These are phyloP conservation scores for Cyberlindnera americana DNA, from an alignment of 805 yeast species.

Conservation along the genomic window DNA sequence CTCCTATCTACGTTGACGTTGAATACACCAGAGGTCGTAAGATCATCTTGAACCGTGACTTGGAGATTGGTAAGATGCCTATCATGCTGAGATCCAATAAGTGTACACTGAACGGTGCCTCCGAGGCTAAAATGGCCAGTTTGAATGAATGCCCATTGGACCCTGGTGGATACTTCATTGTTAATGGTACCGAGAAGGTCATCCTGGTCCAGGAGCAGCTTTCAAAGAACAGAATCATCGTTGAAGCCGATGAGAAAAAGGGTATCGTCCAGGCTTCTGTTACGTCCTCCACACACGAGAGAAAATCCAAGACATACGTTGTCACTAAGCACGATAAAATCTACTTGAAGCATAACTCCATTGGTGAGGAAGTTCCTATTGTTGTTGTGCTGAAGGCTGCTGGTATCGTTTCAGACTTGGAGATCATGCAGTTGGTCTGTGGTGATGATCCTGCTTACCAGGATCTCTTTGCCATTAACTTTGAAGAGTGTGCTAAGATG, in stretches of 20 bases:
- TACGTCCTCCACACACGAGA: conserved; percentile 95
- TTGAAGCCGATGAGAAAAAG: conserved; percentile 95
- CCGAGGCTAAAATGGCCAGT: conserved; percentile 81
- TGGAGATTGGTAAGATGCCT: conserved; percentile 99
- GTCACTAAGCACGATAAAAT: conserved; percentile 87
- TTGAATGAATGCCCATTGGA: conserved; percentile 94
- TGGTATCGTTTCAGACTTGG: conserved; percentile 88
- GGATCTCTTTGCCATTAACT: conserved; percentile 86
- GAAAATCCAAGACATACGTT: conserved; percentile 96
- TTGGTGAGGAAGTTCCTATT: conserved; percentile 92
- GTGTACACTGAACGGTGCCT: conserved; percentile 78
- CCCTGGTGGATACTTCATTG: conserved; percentile 98
- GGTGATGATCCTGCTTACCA: conserved; percentile 87
- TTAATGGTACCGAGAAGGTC: conserved; percentile 97
- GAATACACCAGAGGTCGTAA: conserved; percentile 95
- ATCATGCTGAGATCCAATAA: conserved; percentile 92
- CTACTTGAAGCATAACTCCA: conserved; percentile 91
- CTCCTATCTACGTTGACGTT: conserved; percentile 94
- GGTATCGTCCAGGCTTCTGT: conserved; percentile 95
- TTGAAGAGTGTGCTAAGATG: conserved; percentile 86
- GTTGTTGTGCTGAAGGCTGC: conserved; percentile 92
- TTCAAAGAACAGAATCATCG: conserved; percentile 94
- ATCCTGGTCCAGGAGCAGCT: conserved; percentile 95
- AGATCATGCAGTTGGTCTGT: conserved; percentile 90
- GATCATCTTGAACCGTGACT: conserved; percentile 82